Conservation (phyloP, 345 rosid species). For the Populus alba region DNA sequence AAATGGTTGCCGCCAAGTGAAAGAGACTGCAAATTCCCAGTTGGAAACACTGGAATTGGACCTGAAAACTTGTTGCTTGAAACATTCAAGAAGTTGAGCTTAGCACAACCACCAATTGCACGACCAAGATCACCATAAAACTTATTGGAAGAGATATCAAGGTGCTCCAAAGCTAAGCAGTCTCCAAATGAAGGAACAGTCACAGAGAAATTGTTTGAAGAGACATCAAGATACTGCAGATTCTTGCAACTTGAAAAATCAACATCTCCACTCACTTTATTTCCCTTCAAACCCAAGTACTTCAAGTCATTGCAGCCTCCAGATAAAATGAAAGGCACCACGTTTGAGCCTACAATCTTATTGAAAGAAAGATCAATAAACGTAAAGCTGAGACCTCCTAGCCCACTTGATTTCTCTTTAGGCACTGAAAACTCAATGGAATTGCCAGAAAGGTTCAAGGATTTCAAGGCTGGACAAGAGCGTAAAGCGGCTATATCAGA, state of each 20-base stretch:
- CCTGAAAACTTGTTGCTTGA: conserved; percentile 68
- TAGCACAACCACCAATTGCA: conserved; percentile 50
- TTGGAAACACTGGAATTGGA: conserved; percentile 51
- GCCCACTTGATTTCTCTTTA: conserved; percentile 37
- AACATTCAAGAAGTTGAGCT: conserved; percentile 60
- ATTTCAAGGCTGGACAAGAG: conserved; percentile 55
- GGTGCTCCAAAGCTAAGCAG: conserved; percentile 60
- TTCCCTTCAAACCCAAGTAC: conserved; percentile 52
- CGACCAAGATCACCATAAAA: conserved; percentile 58
- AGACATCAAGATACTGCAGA: conserved; percentile 63
- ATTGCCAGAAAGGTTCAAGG: conserved; percentile 62
- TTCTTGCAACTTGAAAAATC: conserved; percentile 60
- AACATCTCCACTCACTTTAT: conserved; percentile 62
- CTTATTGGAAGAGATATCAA: conserved; percentile 73
- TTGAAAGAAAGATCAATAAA: conserved; percentile 75
- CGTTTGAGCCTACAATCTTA: conserved; percentile 46
- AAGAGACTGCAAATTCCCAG: conserved; percentile 46
- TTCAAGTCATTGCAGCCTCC: conserved; percentile 62
- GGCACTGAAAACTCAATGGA: conserved; percentile 36
- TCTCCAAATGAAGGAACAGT: conserved; percentile 54
- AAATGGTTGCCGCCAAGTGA: conserved; percentile 54
- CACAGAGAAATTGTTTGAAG: conserved; percentile 67
- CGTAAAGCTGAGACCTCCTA: conserved; percentile 51
- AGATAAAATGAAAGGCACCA: conserved; percentile 48
- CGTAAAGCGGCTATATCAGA: conserved; percentile 44